Evolutionary conservation across 768 basidiomycete species (phyloP), one percentile per base, ranked within the genome.

Genomic region (Mycena rosella): DNA sequence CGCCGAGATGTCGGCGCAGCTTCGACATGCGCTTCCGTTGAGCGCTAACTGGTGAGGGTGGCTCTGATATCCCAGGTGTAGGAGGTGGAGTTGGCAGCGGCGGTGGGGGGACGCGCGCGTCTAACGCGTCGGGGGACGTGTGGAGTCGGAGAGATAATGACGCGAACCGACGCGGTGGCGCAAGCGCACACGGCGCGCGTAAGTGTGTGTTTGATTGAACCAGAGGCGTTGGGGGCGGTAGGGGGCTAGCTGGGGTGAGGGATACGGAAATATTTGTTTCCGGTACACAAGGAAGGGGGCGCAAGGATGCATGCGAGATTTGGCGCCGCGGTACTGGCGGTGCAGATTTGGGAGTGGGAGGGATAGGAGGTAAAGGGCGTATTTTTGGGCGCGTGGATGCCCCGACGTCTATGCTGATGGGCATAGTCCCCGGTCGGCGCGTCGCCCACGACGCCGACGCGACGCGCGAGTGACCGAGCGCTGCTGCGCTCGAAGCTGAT

Each of bases 1-100:
- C 77, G 32, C 80, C 81, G 29, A 81, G 73, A 54, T 78, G 76
- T 26, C 79, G 80, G 7, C 73, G 77, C 17, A 79, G 75, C 61
- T 80, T 80, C 18, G 73, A 73, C 18, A 78, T 68, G 18, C 79
- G 76, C 61, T 68, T 74, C 20, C 71, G 74, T 24, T 69, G 76
- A n/a, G 72, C 74, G 22, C 77, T 80, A 15, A 44, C 67, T 3
- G 80, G 79, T 5, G 80, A 73, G 2, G 72, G 76, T 15, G 72
- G 70, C 34, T 70, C 57, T 0, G 74, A 74, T 36, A 73, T 51
- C 17, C 42, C 9, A 20, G 59, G 45, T 17, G 44, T 17, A 11
- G 59, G 22, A 36, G 69, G 67, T 47, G 45, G 49, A 52, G 40
- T 73, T 54, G 53, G 30, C 18, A 42, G 59, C 36, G 26, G 58